phyloP scores from a whole-genome alignment of 2,329 filamentous ascomycete genomes.

The Trichoderma sp. region DNA sequence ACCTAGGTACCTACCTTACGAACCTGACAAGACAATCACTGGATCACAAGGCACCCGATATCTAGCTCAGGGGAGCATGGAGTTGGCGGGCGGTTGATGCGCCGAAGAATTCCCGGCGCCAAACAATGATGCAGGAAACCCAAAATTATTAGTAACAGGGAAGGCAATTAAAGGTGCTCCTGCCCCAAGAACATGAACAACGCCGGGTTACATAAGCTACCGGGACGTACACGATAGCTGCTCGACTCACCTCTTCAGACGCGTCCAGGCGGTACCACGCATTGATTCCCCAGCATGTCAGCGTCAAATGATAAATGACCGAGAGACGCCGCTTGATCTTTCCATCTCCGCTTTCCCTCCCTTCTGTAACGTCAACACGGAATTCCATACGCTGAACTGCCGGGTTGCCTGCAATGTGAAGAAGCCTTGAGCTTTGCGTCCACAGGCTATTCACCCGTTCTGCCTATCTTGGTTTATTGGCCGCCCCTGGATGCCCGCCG shows the following conservation, averaged over 20 bases:
- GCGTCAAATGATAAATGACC: background rate
- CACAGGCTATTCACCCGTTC: background rate
- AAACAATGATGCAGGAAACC: background rate
- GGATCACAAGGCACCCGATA: no score
- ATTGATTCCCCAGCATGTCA: background rate
- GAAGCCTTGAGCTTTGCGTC: constrained; percentile 3
- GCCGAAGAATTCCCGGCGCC: constrained; percentile 7
- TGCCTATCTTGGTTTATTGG: background rate
- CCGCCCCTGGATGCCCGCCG: background rate
- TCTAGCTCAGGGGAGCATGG: background rate
- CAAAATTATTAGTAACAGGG: no score
- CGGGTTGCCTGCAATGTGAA: constrained; percentile 2
- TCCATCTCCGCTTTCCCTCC: background rate
- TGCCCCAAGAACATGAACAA: background rate
- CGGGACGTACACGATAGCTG: background rate
- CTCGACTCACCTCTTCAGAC: background rate
- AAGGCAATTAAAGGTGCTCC: background rate
- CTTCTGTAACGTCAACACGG: background rate
- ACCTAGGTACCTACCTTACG: no score
- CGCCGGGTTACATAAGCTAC: constrained; percentile 2
- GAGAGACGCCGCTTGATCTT: background rate
- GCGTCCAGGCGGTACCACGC: background rate
- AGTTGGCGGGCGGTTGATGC: background rate
- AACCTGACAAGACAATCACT: no score
- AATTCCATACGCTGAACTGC: background rate